Base-by-base conservation (phyloP, 441 rosid species). In the Pelargonium fulgidum region DNA sequence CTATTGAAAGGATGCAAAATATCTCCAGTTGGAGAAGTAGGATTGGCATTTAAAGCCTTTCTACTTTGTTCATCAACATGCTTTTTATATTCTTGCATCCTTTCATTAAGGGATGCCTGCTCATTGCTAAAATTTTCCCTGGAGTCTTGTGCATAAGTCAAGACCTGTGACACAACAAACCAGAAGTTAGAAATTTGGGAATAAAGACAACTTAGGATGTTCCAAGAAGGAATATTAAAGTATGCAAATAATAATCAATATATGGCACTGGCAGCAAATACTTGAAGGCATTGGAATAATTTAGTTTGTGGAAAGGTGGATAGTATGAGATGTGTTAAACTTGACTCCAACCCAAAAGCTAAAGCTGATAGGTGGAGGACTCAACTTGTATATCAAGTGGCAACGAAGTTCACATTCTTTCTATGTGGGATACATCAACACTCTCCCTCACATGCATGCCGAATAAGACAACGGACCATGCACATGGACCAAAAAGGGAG, bases 41-140 rank as follows among this genome's bases (percentile, higher is more conserved):
- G 88, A 66, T 93, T 85, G 78, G 95, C 96, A 77, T 87, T 89
- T 17, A 91, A 89, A 75, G 93, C 85, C 83, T 68, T 82, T 81
- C 84, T 86, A 83, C 96, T 95, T 74, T 92, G 98, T 70, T 97
- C 86, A 76, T 91, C 98, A 77, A 95, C 82, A 87, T 92, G 97
- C 80, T 98, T 86, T 82, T 86, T 91, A 80, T 84, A 95, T 76
- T 95, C 97, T 75, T 92, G 99, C 98, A 92, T 95, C 84, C 88
- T 92, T 76, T 89, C 97, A 77, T 71, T 84, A 66, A 95, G 94
- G 72, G 97, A 91, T 63, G 96, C 97, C 81, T 91, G 93, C 84
- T 95, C 99, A 78, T 91, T 90, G 71, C 88, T 95, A 69, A 98
- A 89, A 81, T 98, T 84, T 76, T 92, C 98, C 70, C 97, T 88